phyloP scores from a whole-genome alignment of 1,139 yeast species.

The Pichia norvegensis region DNA sequence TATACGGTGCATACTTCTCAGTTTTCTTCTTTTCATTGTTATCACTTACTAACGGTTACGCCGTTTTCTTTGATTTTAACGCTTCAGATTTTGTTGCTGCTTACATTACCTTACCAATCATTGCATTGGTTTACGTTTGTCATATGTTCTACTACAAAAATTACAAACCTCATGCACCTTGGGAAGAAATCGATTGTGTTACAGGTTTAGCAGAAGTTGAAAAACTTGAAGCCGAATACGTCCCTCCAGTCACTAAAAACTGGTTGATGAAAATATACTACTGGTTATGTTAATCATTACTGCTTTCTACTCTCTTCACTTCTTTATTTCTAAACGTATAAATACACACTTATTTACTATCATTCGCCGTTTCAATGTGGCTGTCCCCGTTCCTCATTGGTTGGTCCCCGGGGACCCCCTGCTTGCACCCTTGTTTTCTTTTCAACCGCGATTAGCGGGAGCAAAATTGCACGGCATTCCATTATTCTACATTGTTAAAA shows the following conservation, averaged over 20 bases:
- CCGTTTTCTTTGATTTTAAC: slow-evolving; percentile 37
- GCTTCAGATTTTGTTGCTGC: slow-evolving; percentile 51
- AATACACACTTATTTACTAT: too few relatives aligned
- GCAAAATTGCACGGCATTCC: background rate
- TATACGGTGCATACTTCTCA: slow-evolving; percentile 39
- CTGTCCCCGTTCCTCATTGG: too few relatives aligned
- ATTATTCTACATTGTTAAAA: too few relatives aligned
- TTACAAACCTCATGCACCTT: slow-evolving; percentile 29
- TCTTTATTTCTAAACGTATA: too few relatives aligned
- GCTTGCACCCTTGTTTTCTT: too few relatives aligned
- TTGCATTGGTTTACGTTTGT: slow-evolving; percentile 39
- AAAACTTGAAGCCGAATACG: slow-evolving; percentile 32
- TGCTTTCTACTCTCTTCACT: too few relatives aligned
- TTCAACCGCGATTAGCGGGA: too few relatives aligned
- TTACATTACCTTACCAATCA: slow-evolving; percentile 52
- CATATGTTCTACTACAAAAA: slow-evolving; percentile 30
- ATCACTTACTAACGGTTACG: slow-evolving; percentile 49
- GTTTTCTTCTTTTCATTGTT: slow-evolving; percentile 35
- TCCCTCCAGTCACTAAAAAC: slow-evolving; percentile 32
- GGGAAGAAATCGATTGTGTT: slow-evolving; percentile 37
- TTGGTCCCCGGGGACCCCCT: too few relatives aligned
- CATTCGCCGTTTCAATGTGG: background rate
- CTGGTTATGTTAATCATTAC: slow-evolving; percentile 31
- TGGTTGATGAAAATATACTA: slow-evolving; percentile 33
- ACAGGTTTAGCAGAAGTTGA: slow-evolving; percentile 39